Base-by-base conservation (phyloP, 495 filamentous ascomycete genomes). In the Annulohypoxylon nitens region DNA sequence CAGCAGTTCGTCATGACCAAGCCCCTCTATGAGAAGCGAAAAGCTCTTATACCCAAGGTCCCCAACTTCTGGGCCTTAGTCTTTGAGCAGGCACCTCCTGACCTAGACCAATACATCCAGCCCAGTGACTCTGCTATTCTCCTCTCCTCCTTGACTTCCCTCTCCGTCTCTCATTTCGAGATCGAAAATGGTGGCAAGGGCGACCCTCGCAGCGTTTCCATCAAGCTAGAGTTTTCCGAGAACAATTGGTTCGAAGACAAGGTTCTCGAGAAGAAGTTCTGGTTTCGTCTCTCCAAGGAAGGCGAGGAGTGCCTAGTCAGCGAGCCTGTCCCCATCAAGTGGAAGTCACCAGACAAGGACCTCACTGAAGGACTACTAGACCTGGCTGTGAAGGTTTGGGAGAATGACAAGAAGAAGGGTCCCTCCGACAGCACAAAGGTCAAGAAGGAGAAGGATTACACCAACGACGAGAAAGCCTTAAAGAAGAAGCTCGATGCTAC, bases 31-130 rank as follows among this genome's bases (percentile, higher is more conserved):
- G 81, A 87, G 63, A 90, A 90, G 82, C 92, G 95, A 77, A 83
- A 86, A n/a, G 83, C 86, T 75, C 78, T 92, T 64, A 86, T 93
- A 65, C 80, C 86, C 62, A 81, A 88, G 74, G 94, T 97, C 76
- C 84, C 85, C 34, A 88, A 93, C 83, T 98, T 97, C 89, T 98
- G 95, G 95, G 83, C 91, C 33, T 85, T 95, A 67, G 93, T 97
- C 47, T 83, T 97, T 76, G 91, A 95, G 78, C 91, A 93, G 81
- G 90, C 93, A 4, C 93, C 94, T 2, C 84, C 85, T 30, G 91
- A 97, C 60, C 88, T 97, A 70, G 94, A 97, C 80, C 90, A 93
- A 78, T 92, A 88, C 82, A 93, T 97, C 75, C 90, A 92, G 67
- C 89, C 93, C 18, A 85, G 86, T 33, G 95, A 98, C 82, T 90